phyloP scores from a whole-genome alignment of 257 asterid genomes.

The Eustoma russellianum region DNA sequence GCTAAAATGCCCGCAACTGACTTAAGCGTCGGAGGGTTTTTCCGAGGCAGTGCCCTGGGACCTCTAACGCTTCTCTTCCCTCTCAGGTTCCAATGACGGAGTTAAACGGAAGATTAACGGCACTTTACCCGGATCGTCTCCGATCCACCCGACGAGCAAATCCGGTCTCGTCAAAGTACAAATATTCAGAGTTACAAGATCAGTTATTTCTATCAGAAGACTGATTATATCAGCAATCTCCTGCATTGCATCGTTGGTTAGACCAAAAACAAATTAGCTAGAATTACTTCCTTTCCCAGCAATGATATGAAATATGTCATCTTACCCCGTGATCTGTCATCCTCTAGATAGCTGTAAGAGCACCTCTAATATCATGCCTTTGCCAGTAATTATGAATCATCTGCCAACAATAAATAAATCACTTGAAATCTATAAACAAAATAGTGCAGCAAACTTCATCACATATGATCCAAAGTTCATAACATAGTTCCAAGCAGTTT shows the following conservation, averaged over 20 bases:
- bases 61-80: too few species aligned
- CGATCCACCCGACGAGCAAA: too few species aligned
- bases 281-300: too few species aligned
- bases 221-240: conserved; percentile 84
- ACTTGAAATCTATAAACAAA: conserved; percentile 1
- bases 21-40: too few species aligned
- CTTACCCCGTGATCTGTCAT: conserved; percentile 82
- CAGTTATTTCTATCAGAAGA: conserved; percentile 64
- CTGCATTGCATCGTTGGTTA: conserved; percentile 27
- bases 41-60: too few species aligned
- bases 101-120: too few species aligned
- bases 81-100: too few species aligned
- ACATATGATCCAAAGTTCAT: too few species aligned
- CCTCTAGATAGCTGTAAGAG: conserved; percentile 57
- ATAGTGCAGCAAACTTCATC: background rate
- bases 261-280: background rate
- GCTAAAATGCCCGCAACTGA: too few species aligned
- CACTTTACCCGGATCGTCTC: too few species aligned
- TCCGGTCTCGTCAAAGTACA: too few species aligned
- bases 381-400: conserved; percentile 66
- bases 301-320: conserved; percentile 1
- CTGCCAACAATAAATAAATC: conserved; percentile 30
- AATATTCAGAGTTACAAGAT: conserved; percentile 65
- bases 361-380: conserved; percentile 85
- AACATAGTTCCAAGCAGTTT: too few species aligned